Base-by-base conservation (phyloP, 495 filamentous ascomycete species). In the Parmelia sp. region DNA sequence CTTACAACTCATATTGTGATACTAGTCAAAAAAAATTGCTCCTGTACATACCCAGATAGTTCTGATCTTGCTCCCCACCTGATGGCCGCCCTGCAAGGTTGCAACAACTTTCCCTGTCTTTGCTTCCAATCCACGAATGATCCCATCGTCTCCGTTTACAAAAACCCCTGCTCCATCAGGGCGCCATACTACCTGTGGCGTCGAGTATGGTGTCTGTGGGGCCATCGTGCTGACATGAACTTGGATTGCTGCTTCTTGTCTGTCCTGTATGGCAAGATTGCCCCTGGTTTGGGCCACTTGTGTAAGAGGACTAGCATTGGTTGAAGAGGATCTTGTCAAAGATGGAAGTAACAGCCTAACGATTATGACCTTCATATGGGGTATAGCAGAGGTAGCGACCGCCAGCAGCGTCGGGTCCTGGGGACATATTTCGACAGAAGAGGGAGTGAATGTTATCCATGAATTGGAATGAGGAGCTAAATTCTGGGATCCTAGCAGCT, bases 111-210 rank as follows among this genome's bases (percentile, higher is more conserved):
- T 89, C 23, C 87, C 87, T 2, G 79, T 85, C 65, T 72, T 82
- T 3, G 76, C 77, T 71, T 90, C 87, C 40, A 90, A 71, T 6
- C 87, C 87, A 23, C 87, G 76, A 62, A 89, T 76, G 19, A 83
- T 72, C 0, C 87, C 87, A 73, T 90, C 87, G 69, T 90, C 87
- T 14, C 83, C 83, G 73, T 87, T 89, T 2, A 89, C 85, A 83
- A 84, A 90, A 9, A 90, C 71, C 1, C 87, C 87, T 35, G 75
- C 80, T 1, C 85, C 86, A 69, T 85, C 78, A 7, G 86, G 86
- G 57, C 87, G 74, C 87, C 87, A 90, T 12, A 76, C 81, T 14
- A 88, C 72, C 65, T 82, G 80, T 27, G 87, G 85, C 17, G 85
- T 89, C 40, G 82, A 86, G 70, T 88, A 90, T 10, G 80, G 74